Percentiles rank a stretch among this genome's conserved stretches.
phyloP scores from a whole-genome alignment of 2,329 filamentous ascomycete genomes.

The Ascochyta clinopodiicola region DNA sequence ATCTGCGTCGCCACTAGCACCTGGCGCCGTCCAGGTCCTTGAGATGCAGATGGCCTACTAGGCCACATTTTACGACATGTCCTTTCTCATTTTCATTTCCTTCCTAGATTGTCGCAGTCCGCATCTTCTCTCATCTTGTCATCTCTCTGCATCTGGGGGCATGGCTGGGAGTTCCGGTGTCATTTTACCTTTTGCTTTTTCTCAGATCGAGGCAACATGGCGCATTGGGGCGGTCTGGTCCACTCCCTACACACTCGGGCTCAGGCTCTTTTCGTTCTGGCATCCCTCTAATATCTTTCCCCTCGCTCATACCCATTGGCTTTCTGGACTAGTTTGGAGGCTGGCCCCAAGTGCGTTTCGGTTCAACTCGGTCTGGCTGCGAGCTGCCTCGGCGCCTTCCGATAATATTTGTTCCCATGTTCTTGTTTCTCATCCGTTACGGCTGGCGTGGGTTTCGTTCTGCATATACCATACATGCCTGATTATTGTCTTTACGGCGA shows the following conservation, averaged over 20 bases:
- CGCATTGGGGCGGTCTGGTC: conserved; percentile 45
- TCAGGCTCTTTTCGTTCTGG: conserved; percentile 40
- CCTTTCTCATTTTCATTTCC: conserved; percentile 26
- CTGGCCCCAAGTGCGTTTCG: conserved; percentile 47
- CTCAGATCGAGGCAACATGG: conserved; percentile 41
- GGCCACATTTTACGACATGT: conserved; percentile 27
- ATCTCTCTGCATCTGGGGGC: conserved; percentile 41
- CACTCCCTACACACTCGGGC: conserved; percentile 44
- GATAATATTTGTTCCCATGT: conserved; percentile 37
- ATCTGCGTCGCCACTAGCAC: conserved; percentile 50
- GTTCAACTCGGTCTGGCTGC: conserved; percentile 35
- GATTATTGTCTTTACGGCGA: conserved; percentile 35
- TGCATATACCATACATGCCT: conserved; percentile 49
- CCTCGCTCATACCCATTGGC: conserved; percentile 46
- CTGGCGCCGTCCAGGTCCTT: conserved; percentile 49
- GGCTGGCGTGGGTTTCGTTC: conserved; percentile 30
- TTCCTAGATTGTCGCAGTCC: conserved; percentile 40
- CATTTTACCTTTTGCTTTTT: conserved; percentile 25
- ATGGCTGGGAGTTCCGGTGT: conserved; percentile 44
- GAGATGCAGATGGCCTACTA: conserved; percentile 55
- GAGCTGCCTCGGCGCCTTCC: conserved; percentile 26
- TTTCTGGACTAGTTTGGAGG: conserved; percentile 45
- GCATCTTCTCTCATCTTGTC: conserved; percentile 26
- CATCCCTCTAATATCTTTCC: conserved; percentile 47
- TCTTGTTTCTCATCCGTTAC: conserved; percentile 24